phyloP scores from a whole-genome alignment of 352 stramenopile genomes.

The Pelagophyceae sp. region DNA sequence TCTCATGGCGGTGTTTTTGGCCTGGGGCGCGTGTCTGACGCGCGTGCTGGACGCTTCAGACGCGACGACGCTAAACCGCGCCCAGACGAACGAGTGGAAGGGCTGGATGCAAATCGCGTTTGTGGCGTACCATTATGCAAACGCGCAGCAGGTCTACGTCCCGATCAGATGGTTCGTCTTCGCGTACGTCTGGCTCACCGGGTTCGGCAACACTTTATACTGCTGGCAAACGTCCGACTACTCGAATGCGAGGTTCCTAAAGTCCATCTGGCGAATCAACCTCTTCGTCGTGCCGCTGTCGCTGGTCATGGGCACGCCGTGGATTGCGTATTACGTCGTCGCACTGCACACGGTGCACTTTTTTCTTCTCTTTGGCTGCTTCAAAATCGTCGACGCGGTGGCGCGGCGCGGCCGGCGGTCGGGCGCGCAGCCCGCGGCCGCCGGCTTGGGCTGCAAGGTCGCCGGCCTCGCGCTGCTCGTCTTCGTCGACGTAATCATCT shows the following conservation, averaged over 20 bases:
- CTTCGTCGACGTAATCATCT: background rate
- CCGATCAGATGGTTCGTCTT: conserved; percentile 51
- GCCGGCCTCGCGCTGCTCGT: background rate
- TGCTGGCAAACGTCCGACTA: conserved; percentile 54
- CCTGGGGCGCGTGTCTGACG: background rate
- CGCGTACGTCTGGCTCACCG: conserved; percentile 47
- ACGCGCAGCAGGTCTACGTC: conserved; percentile 50
- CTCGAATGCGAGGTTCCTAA: conserved; percentile 41
- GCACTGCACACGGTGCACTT: conserved; percentile 44
- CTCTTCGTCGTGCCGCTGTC: conserved; percentile 52
- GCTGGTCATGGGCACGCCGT: conserved; percentile 38
- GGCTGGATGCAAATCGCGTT: conserved; percentile 38
- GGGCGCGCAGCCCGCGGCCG: no score
- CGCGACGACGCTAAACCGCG: background rate
- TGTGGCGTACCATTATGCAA: conserved; percentile 48
- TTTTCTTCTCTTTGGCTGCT: background rate
- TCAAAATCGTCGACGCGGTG: background rate
- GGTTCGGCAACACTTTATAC: conserved; percentile 54
- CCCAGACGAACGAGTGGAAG: conserved; percentile 44
- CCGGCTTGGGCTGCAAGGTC: background rate
- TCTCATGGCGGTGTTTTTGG: background rate
- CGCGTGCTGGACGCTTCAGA: background rate
- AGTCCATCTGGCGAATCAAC: conserved; percentile 53
- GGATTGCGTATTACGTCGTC: conserved; percentile 53
- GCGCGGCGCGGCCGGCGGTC: background rate